Base-by-base conservation (phyloP, 2,329 filamentous ascomycete species). In the Sclerotinia trifoliorum region DNA sequence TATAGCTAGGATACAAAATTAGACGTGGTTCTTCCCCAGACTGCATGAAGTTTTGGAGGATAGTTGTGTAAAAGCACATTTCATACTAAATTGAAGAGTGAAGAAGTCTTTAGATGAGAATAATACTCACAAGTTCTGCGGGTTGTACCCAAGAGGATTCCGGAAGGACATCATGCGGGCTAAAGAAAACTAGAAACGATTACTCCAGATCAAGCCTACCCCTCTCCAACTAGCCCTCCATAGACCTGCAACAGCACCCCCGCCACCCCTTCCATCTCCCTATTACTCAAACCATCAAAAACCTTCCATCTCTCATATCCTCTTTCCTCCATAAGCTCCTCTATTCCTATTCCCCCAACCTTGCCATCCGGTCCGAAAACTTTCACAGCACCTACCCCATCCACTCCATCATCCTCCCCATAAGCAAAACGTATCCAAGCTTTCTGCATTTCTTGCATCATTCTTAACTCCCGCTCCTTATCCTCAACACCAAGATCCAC, bases 351-450 rank as follows among this genome's bases (percentile, higher is more conserved):
- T 13, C 2, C 11, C 5, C 13, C 11, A 4, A n/a, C 8, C 13
- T 63, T 48, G 7, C 42, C 42, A 1, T 35, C 15, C 2, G 60
- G 24, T 21, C 60, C 60, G n/a, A 29, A 29, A 15, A 63, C 19
- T 29, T 29, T 35, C 8, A 49, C 44, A 6, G 26, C 44, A 13
- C 46, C 44, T 24, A 1, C n/a, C 19, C 19, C 44, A 48, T 48
- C 17, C 8, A 15, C 17, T 48, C 6, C 44, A 17, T 48, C 35
- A 10, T 24, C 11, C 21, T 32, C 24, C 6, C 60, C 60, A 51
- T 67, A 32, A 8, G 70, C 69, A 44, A 71, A 71, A 3, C 32
- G 15, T 24, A 69, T 49, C 67, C 65, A 63, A 32, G 24, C n/a
- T 13, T 5, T 35, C 44, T 49, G 26, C 42, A 62, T 39, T 24